Base-by-base conservation (phyloP, 345 rosid genomes). In the Aurinia saxatilis region DNA sequence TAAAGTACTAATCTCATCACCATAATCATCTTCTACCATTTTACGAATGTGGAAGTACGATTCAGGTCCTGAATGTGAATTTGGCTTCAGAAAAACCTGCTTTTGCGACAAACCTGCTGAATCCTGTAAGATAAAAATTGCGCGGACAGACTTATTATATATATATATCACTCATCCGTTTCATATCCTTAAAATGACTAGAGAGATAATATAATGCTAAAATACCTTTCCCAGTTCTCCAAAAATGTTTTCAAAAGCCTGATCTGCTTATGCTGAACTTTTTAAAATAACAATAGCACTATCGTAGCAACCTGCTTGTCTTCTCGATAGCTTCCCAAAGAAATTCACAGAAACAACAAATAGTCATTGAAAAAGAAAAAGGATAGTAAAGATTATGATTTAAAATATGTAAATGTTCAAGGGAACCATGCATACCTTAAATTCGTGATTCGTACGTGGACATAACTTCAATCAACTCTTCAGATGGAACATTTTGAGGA, bases 211-310 rank as follows among this genome's bases (percentile, higher is more conserved):
- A 9, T 35, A 16, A 14, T 23, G 11, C 23, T 12, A 21, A 60
- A 9, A 0, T 73, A 87, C 87, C 92, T 74, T 79, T 34, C 75
- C 80, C 48, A 69, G 44, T 57, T 33, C 44, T 50, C 87, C 90
- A 33, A 63, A 39, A 25, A 79, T 44, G 64, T 66, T 80, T 66
- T 79, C 79, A 75, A 82, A 90, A 18, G 86, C 87, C 47, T 49
- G 70, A 8, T 65, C 14, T 50, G 92, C 97, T 58, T 83, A 84
- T 67, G 63, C 70, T 34, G 77, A 41, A 60, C 66, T 74, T 31
- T 54, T 63, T 63, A 87, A 90, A 46, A 74, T 49, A 37, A 75
- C 83, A 50, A 61, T 18, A 4, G 71, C 88, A 56, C 81, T 66
- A 55, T 83, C 14, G 33, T 34, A 87, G 11, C 57, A 69, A 41